phyloP scores from a whole-genome alignment of 208 protist genomes.

The Leishmania gerbilli region DNA sequence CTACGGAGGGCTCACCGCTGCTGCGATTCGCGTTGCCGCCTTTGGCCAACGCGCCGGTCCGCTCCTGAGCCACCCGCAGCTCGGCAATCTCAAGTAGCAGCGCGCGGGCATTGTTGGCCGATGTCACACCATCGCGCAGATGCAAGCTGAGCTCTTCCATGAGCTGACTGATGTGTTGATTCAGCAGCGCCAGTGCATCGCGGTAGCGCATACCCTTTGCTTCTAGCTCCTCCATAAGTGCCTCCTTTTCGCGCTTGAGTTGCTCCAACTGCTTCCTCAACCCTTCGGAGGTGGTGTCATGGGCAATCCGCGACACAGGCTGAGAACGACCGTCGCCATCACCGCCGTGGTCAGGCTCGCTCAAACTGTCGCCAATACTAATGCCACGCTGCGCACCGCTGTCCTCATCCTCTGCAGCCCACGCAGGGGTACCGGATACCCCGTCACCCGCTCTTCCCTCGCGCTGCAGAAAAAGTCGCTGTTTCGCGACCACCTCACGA shows the following conservation, averaged over 20 bases:
- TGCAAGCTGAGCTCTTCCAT: conserved; percentile 56
- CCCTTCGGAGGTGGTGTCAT: background rate
- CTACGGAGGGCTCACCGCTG: background rate
- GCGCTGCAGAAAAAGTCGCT: conserved; percentile 2
- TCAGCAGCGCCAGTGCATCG: conserved; percentile 43
- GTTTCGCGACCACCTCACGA: conserved; percentile 3
- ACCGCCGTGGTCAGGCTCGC: background rate
- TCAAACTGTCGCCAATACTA: background rate
- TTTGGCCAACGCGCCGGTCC: background rate
- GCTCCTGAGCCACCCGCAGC: conserved; percentile 30
- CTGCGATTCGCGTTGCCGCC: background rate
- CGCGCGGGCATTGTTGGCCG: conserved; percentile 44
- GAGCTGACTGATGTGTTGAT: conserved; percentile 44
- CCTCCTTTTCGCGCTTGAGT: conserved; percentile 70
- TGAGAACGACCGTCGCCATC: background rate
- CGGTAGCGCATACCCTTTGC: conserved; percentile 37
- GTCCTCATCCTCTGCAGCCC: background rate
- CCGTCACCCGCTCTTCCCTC: background rate
- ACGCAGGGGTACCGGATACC: background rate
- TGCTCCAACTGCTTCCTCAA: conserved; percentile 58
- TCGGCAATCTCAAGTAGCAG: conserved; percentile 50
- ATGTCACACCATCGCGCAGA: conserved; percentile 47
- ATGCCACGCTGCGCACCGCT: background rate
- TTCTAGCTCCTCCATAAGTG: conserved; percentile 46
- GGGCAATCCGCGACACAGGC: background rate